phyloP scores from a whole-genome alignment of 2,329 filamentous ascomycete species.

The Furcasterigmium sp. region DNA sequence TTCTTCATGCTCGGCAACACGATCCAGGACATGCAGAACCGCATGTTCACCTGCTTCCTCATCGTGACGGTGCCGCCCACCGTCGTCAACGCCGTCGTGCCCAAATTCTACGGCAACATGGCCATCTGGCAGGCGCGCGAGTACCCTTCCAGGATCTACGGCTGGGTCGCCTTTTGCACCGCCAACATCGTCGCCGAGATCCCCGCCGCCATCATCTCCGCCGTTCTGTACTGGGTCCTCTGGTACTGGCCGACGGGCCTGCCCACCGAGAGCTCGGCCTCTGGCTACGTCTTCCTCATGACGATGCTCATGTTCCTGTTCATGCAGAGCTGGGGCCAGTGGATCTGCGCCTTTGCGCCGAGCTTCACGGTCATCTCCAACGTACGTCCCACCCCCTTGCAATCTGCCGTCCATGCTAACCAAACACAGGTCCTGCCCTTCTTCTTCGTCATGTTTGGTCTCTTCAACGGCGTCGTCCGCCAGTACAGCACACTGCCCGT shows the following conservation, averaged over 20 bases:
- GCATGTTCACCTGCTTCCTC: slow-evolving; percentile 19
- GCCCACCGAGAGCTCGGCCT: slow-evolving; percentile 55
- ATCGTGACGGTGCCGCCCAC: slow-evolving; percentile 51
- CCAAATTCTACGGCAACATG: slow-evolving; percentile 71
- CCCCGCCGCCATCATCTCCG: slow-evolving; percentile 59
- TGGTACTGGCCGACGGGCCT: slow-evolving; percentile 76
- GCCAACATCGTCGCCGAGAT: slow-evolving; percentile 69
- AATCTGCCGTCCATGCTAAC: neutral
- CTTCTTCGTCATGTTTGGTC: slow-evolving; percentile 71
- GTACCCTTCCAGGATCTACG: slow-evolving; percentile 68
- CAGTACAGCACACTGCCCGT: slow-evolving; percentile 59
- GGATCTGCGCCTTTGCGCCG: slow-evolving; percentile 77
- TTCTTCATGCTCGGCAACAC: slow-evolving; percentile 41
- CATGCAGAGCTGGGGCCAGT: slow-evolving; percentile 71
- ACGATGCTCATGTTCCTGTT: slow-evolving; percentile 73
- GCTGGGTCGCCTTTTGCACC: slow-evolving; percentile 70
- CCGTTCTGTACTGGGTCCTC: slow-evolving; percentile 63
- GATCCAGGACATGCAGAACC: slow-evolving; percentile 30
- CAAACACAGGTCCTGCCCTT: slow-evolving; percentile 55
- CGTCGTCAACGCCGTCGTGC: slow-evolving; percentile 66
- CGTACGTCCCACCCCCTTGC: slow-evolving; percentile 20
- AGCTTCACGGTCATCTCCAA: slow-evolving; percentile 75
- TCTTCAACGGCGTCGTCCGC: slow-evolving; percentile 74
- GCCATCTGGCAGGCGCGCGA: slow-evolving; percentile 69
- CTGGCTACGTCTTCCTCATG: slow-evolving; percentile 79